Conservation (phyloP, 1,284 basidiomycete genomes). For the Mycosarcoma mackinlayi region DNA sequence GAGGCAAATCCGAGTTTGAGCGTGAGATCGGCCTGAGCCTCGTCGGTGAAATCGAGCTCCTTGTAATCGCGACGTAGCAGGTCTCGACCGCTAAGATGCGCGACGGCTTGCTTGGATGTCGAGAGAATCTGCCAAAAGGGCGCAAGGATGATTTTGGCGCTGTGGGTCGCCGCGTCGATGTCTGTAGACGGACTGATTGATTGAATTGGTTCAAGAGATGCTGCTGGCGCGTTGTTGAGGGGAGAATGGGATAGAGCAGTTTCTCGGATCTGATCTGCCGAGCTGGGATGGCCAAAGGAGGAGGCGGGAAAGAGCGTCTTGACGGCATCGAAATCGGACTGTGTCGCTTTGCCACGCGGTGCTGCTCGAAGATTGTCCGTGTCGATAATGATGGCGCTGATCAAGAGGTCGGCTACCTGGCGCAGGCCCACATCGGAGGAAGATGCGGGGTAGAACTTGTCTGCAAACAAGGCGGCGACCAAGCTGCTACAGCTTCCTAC, state of each 20-base stretch:
- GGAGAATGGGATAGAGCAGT: conserved; percentile 33
- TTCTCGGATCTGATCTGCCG: conserved; percentile 19
- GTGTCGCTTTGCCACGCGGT: conserved; percentile 54
- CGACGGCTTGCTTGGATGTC: conserved; percentile 77
- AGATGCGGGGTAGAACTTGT: conserved; percentile 25
- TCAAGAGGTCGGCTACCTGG: conserved; percentile 54
- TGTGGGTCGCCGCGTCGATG: conserved; percentile 31
- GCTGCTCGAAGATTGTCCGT: conserved; percentile 59
- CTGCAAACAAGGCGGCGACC: conserved; percentile 47
- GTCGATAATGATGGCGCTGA: conserved; percentile 70
- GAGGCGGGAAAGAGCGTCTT: conserved; percentile 48
- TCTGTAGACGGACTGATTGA: conserved; percentile 36
- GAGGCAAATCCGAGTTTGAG: conserved; percentile 54
- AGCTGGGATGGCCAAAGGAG: conserved; percentile 40
- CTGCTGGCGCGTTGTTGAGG: conserved; percentile 6
- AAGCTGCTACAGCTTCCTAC: conserved; percentile 54
- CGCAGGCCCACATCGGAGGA: conserved; percentile 21
- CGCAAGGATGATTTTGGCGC: conserved; percentile 48
- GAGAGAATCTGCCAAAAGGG: conserved; percentile 73
- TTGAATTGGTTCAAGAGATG: conserved; percentile 23
- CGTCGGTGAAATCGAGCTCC: conserved; percentile 61
- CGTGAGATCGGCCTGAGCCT: background rate
- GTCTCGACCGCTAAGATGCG: conserved; percentile 78
- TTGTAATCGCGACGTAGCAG: conserved; percentile 93
- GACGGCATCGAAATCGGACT: conserved; percentile 47